Base-by-base conservation (phyloP, 2,329 filamentous ascomycete species). In the Bipolaris sorokiniana region DNA sequence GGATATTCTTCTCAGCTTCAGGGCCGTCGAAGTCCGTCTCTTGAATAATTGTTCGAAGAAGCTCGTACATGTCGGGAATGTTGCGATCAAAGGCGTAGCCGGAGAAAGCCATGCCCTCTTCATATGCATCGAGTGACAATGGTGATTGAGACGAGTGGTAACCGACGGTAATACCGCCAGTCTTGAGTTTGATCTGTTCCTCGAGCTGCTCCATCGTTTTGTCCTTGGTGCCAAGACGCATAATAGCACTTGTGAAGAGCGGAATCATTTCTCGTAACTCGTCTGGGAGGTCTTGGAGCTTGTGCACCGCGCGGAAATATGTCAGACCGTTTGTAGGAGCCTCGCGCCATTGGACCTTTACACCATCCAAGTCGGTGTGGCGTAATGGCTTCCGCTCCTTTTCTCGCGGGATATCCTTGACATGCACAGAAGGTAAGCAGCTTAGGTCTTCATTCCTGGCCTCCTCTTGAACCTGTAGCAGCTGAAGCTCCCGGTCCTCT, bases 161-260 rank as follows among this genome's bases (percentile, higher is more conserved):
- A 1, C 90, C 88, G 15, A 96, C 88, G 2, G 88, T 90, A 36
- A 99, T 86, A 9, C 95, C 95, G 18, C 95, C 95, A 1, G 95
- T 98, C 80, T 96, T 96, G 28, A 98, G 84, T 76, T 98, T 98
- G 76, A 99, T 97, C 53, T 93, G 79, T 71, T 98, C 95, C 76
- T 99, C 95, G 49, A 98, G 85, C 75, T 97, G 88, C 75, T 97
- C 95, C 90, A 97, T 97, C 0, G 88, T 88, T 83, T 90, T 90
- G 58, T 88, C 86, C 67, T 90, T 90, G 2, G 94, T 99, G 13
- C 95, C 95, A 7, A 99, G 84, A 18, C 95, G 89, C 90, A 97
- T 95, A 59, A 99, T 88, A 36, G 90, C 88, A 72, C 97, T 93
- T 13, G 91, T 92, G 73, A 98, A 98, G 0, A 99, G 80, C 0